A percentile compares a stretch with the other conserved stretches of the same genome.
Evolutionary conservation across 2,329 filamentous ascomycete genomes (phyloP).

Genomic region (Hymenoscyphus scutula): DNA sequence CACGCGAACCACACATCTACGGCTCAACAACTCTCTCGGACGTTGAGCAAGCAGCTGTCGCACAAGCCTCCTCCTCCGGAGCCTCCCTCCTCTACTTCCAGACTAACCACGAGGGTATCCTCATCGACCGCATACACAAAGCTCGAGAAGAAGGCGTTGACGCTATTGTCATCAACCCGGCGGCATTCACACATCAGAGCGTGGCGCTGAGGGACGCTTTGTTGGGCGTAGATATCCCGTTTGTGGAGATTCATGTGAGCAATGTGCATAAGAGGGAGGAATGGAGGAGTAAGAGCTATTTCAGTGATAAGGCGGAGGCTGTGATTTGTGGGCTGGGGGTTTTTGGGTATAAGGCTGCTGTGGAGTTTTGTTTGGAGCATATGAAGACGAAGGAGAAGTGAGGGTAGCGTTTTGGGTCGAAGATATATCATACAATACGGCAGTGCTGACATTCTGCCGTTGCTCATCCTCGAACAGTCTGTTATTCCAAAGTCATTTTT

Average conservation of each 20-base stretch:
- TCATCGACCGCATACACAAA: slow-evolving; percentile 51
- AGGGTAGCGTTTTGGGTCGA: too few species aligned
- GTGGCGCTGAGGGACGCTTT: slow-evolving; percentile 75
- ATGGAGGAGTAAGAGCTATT: slow-evolving; percentile 67
- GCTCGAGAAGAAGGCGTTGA: slow-evolving; percentile 57
- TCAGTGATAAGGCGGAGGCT: slow-evolving; percentile 72
- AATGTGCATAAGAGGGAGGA: slow-evolving; percentile 72
- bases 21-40: slow-evolving; percentile 66
- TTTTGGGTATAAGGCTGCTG: slow-evolving; percentile 59
- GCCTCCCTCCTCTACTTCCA: slow-evolving; percentile 59
- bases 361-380: slow-evolving; percentile 51
- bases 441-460: too few species aligned
- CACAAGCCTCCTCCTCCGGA: slow-evolving; percentile 28
- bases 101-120: slow-evolving; percentile 70
- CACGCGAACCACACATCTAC: slow-evolving; percentile 71
- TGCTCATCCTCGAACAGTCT: too few species aligned
- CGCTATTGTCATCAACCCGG: slow-evolving; percentile 73
- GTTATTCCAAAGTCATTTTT: too few species aligned
- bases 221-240: slow-evolving; percentile 65
- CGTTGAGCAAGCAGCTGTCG: slow-evolving; percentile 42
- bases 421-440: too few species aligned
- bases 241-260: slow-evolving; percentile 73
- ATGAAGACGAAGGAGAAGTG: slow-evolving; percentile 41
- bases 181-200: slow-evolving; percentile 72
- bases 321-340: slow-evolving; percentile 69